Evolutionary conservation across 768 basidiomycete genomes (phyloP).

Genomic region (Exsudoporus frostii): DNA sequence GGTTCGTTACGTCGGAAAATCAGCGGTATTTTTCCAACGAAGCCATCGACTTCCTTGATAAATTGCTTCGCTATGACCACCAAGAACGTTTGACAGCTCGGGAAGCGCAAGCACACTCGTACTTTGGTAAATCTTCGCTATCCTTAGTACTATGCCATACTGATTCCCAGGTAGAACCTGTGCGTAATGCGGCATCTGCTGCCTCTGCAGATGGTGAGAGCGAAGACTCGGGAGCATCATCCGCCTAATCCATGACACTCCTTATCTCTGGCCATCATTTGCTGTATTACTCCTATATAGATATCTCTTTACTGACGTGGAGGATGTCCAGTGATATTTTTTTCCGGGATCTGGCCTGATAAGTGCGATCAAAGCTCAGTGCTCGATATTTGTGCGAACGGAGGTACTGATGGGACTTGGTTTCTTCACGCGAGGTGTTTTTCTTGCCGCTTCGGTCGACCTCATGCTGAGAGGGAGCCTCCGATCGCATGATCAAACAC

Average conservation of each 20-base stretch:
- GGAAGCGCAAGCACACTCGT: slow-evolving; percentile 90
- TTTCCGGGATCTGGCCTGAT: slow-evolving; percentile 13
- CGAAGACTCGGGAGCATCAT: slow-evolving; percentile 42
- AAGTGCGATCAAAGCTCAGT: slow-evolving; percentile 20
- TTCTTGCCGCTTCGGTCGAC: not conserved
- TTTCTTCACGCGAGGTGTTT: slow-evolving; percentile 13
- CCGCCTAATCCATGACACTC: slow-evolving; percentile 27
- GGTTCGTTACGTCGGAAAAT: slow-evolving; percentile 94
- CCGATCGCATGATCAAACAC: slow-evolving; percentile 1
- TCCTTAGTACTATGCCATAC: slow-evolving; percentile 13
- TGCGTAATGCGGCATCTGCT: slow-evolving; percentile 47
- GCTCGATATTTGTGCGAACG: slow-evolving; percentile 2
- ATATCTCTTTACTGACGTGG: slow-evolving; percentile 24
- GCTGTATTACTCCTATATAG: slow-evolving; percentile 37
- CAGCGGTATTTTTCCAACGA: slow-evolving; percentile 96
- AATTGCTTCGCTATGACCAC: slow-evolving; percentile 93
- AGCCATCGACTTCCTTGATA: slow-evolving; percentile 94
- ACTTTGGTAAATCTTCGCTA: slow-evolving; percentile 63
- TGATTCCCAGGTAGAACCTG: slow-evolving; percentile 52
- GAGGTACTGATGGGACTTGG: not conserved
- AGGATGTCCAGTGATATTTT: slow-evolving; percentile 21
- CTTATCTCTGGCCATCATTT: slow-evolving; percentile 26
- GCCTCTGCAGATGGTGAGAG: slow-evolving; percentile 59
- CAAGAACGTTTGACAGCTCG: slow-evolving; percentile 94
- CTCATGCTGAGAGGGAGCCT: slow-evolving; percentile 5